Conservation (phyloP, 179 eudicot species). For the Silene coronaria region DNA sequence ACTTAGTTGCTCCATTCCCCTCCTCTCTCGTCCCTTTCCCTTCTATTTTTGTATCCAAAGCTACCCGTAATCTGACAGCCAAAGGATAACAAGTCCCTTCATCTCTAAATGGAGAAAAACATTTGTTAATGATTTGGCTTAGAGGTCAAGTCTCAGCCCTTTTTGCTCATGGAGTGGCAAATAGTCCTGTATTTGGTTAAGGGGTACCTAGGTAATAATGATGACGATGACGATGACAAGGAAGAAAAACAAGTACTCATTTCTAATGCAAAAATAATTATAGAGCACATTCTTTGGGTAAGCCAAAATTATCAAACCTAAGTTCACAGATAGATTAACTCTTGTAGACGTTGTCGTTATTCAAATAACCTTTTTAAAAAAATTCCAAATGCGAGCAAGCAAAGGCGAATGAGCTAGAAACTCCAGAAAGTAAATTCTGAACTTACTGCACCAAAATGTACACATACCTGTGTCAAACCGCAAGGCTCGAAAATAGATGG, state of each 20-base stretch:
- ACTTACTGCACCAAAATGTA: slow-evolving; percentile 2
- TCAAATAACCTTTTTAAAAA: not conserved
- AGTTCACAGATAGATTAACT: not conserved
- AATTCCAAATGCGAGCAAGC: not conserved
- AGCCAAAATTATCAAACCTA: not conserved
- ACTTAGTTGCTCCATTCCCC: no score
- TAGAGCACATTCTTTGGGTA: not conserved
- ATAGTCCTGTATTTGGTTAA: no score
- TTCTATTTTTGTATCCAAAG: no score
- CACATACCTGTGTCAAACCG: slow-evolving; percentile 89
- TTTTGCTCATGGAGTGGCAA: no score
- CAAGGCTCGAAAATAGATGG: slow-evolving; percentile 97
- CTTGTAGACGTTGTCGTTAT: not conserved
- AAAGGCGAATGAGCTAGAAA: not conserved
- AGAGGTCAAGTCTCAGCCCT: no score
- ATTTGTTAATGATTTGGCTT: not conserved
- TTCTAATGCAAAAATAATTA: not conserved
- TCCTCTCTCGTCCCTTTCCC: no score
- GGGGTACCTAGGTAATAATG: no score
- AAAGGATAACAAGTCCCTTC: not conserved
- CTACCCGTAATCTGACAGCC: not conserved
- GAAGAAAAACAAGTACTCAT: not conserved
- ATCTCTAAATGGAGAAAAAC: not conserved
- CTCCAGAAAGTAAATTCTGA: slow-evolving; percentile 9
- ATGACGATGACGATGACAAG: not conserved